phyloP scores from a whole-genome alignment of 805 yeast genomes.

The Candida tibetensis region DNA sequence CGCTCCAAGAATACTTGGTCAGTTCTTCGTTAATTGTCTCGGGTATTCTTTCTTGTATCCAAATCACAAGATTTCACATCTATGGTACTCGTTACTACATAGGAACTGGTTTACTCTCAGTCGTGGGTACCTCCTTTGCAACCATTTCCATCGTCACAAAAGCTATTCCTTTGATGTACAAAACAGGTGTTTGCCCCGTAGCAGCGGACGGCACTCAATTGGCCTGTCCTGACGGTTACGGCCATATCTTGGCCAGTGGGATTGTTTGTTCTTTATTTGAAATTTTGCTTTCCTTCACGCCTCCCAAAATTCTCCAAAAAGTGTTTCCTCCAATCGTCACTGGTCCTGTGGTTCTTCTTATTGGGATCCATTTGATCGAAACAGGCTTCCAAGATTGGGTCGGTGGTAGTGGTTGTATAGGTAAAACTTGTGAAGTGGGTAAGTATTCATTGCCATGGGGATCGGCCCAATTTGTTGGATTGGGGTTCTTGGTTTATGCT shows the following conservation, averaged over 20 bases:
- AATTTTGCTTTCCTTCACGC: conserved; percentile 70
- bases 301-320: conserved; percentile 65
- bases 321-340: conserved; percentile 88
- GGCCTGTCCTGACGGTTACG: conserved; percentile 90
- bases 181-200: conserved; percentile 61
- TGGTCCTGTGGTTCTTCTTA: conserved; percentile 86
- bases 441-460: conserved; percentile 69
- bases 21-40: conserved; percentile 38
- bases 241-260: conserved; percentile 82
- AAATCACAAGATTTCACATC: conserved; percentile 78
- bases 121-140: conserved; percentile 89
- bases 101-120: conserved; percentile 87
- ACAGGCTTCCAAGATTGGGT: conserved; percentile 82
- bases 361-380: conserved; percentile 67
- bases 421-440: conserved; percentile 23
- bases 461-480: conserved; percentile 79
- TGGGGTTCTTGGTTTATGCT: conserved; percentile 79
- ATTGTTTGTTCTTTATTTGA: conserved; percentile 73
- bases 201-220: conserved; percentile 62
- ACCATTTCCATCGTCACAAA: conserved; percentile 77
- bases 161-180: conserved; percentile 80
- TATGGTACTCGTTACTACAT: conserved; percentile 69
- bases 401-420: conserved; percentile 76
- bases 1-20: conserved; percentile 36
- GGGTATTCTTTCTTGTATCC: conserved; percentile 62